phyloP scores from a whole-genome alignment of 352 stramenopile genomes.

The Phytopythium litorale region DNA sequence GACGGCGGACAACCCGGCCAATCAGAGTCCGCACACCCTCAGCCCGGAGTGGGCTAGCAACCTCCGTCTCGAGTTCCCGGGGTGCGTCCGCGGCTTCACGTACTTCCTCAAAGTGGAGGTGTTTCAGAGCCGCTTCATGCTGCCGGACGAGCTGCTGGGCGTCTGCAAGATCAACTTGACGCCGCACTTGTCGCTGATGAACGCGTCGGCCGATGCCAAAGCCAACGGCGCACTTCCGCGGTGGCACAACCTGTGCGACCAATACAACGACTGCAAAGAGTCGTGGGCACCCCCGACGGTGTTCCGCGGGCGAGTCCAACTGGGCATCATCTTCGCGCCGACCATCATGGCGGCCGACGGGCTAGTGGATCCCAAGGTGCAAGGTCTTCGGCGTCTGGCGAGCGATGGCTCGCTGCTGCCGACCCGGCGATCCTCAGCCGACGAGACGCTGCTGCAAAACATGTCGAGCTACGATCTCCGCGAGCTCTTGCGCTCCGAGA shows the following conservation, averaged over 20 bases:
- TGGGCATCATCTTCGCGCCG: slow-evolving; percentile 75
- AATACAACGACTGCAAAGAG: slow-evolving; percentile 85
- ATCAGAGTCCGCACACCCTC: slow-evolving; percentile 12
- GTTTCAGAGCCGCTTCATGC: slow-evolving; percentile 84
- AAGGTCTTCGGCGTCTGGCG: slow-evolving; percentile 35
- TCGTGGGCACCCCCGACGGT: slow-evolving; percentile 82
- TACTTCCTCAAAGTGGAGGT: slow-evolving; percentile 81
- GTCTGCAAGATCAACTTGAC: slow-evolving; percentile 86
- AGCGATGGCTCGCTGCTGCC: slow-evolving; percentile 19
- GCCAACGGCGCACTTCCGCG: slow-evolving; percentile 72
- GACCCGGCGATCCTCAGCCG: slow-evolving; percentile 21
- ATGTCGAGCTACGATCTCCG: slow-evolving; percentile 57
- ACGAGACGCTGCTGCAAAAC: slow-evolving; percentile 53
- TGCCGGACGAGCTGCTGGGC: slow-evolving; percentile 68
- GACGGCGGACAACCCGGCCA: slow-evolving; percentile 5
- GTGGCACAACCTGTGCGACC: slow-evolving; percentile 85
- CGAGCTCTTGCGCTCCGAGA: slow-evolving; percentile 47
- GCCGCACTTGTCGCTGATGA: slow-evolving; percentile 75
- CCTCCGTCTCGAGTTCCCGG: slow-evolving; percentile 70
- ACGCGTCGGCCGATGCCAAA: slow-evolving; percentile 75
- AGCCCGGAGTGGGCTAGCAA: slow-evolving; percentile 73
- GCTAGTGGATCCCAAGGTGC: slow-evolving; percentile 40
- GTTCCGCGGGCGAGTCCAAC: slow-evolving; percentile 72
- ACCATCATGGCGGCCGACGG: slow-evolving; percentile 49
- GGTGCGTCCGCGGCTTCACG: slow-evolving; percentile 64